These are phyloP conservation scores for Lasiosphaeria ovina DNA, from an alignment of 495 filamentous ascomycete species.

Conservation along the genomic window DNA sequence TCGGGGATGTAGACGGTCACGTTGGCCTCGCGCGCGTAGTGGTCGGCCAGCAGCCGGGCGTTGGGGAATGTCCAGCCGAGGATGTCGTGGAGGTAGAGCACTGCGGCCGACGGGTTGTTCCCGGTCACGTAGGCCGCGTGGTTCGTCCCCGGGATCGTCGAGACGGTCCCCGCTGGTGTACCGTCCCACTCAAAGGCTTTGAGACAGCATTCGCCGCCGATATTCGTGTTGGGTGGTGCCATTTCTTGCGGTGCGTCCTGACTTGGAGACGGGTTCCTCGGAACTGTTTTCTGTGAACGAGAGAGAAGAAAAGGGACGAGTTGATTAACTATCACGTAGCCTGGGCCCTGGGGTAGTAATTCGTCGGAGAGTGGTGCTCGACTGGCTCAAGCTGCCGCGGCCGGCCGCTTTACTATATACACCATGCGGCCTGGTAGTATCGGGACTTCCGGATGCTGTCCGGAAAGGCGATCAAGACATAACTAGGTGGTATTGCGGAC, in stretches of 20 bases:
- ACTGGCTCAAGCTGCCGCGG: no score
- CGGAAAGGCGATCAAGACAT: no score
- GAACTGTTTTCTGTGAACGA: no score
- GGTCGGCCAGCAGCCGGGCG: constrained; percentile 54
- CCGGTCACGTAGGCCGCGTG: constrained; percentile 46
- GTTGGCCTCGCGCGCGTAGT: constrained; percentile 49
- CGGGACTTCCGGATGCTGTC: no score
- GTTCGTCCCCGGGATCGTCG: constrained; percentile 35
- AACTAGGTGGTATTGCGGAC: no score
- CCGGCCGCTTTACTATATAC: no score
- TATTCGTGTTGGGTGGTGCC: neutral
- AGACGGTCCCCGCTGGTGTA: constrained; percentile 39
- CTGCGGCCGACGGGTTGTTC: constrained; percentile 43
- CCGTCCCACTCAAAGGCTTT: constrained; percentile 49
- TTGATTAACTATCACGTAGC: no score
- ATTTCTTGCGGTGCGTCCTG: neutral
- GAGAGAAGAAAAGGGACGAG: no score
- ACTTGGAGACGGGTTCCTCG: no score
- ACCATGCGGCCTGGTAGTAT: no score
- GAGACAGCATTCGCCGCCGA: constrained; percentile 30
- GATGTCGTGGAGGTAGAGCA: constrained; percentile 56
- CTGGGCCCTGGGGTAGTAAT: no score
- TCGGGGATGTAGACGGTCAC: constrained; percentile 58
- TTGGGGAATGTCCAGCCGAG: constrained; percentile 62
- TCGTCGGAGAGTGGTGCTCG: no score